Evolutionary conservation across 208 protist species (phyloP).

Genomic region (Crithidia sp.): DNA sequence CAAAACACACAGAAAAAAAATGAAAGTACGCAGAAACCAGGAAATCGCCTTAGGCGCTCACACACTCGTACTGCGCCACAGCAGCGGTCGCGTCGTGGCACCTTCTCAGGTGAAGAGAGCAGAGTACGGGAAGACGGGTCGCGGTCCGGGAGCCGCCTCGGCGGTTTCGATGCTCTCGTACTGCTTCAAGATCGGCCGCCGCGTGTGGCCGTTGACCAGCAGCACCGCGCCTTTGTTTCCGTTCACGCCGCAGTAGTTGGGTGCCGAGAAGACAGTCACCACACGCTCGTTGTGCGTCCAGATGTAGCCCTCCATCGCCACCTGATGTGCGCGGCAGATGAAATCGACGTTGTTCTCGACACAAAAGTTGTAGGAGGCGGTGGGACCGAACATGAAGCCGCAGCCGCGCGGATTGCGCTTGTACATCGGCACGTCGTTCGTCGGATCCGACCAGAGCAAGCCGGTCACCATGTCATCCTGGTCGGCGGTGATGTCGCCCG

Average conservation of each 20-base stretch:
- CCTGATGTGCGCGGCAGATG: slow-evolving; percentile 93
- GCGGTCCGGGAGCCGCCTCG: slow-evolving; percentile 12
- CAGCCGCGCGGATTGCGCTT: slow-evolving; percentile 97
- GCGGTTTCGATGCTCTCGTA: slow-evolving; percentile 46
- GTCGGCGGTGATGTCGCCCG: slow-evolving; percentile 89
- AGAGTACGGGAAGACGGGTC: slow-evolving; percentile 31
- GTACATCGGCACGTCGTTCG: slow-evolving; percentile 85
- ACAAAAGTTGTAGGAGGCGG: slow-evolving; percentile 96
- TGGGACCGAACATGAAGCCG: slow-evolving; percentile 96
- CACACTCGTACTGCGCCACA: too few species aligned
- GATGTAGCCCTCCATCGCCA: slow-evolving; percentile 89
- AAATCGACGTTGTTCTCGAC: slow-evolving; percentile 96
- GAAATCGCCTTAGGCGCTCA: too few species aligned
- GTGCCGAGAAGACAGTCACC: slow-evolving; percentile 76
- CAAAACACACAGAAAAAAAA: not conserved
- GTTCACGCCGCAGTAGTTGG: slow-evolving; percentile 81
- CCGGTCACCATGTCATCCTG: slow-evolving; percentile 97
- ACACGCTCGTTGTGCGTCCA: slow-evolving; percentile 63
- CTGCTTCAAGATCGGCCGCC: slow-evolving; percentile 49
- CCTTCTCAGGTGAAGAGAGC: slow-evolving; percentile 16
- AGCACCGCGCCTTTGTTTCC: slow-evolving; percentile 74
- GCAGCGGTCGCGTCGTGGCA: too few species aligned
- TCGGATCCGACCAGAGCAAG: slow-evolving; percentile 98
- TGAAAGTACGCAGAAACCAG: not conserved
- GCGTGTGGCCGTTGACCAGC: slow-evolving; percentile 40